Percentiles rank a stretch among this genome's conserved stretches.
These are phyloP conservation scores for Glycine latifolia DNA, from an alignment of 306 rosid species.

Conservation along the genomic window DNA sequence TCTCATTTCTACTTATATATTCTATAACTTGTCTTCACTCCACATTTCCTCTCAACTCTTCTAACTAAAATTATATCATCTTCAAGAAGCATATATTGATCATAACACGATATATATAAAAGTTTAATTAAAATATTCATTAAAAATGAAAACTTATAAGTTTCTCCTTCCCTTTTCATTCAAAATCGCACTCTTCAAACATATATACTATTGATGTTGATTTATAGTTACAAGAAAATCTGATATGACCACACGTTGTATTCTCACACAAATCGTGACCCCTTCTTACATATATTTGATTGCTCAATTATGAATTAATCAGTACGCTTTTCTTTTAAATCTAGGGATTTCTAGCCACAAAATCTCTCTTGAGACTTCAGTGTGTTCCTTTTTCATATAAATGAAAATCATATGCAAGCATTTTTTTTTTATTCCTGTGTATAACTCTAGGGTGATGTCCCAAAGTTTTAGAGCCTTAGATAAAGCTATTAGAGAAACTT, in stretches of 20 bases:
- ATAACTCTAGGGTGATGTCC: too few relatives aligned
- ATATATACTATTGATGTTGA: too few relatives aligned
- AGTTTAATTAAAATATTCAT: too few relatives aligned
- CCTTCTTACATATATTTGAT: not conserved
- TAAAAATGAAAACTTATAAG: too few relatives aligned
- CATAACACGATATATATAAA: too few relatives aligned
- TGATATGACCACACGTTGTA: not conserved
- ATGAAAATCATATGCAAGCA: not conserved
- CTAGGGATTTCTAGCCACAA: not conserved
- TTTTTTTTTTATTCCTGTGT: not conserved
- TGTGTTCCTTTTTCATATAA: not conserved
- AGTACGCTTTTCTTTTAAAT: not conserved
- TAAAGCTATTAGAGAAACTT: not conserved
- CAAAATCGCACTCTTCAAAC: not conserved
- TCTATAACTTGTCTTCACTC: too few relatives aligned
- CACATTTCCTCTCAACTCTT: not conserved
- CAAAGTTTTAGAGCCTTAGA: too few relatives aligned
- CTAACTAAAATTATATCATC: not conserved
- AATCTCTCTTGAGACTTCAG: not conserved
- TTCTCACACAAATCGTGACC: not conserved
- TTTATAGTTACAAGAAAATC: not conserved
- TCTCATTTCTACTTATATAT: too few relatives aligned
- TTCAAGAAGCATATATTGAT: not conserved
- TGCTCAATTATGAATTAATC: not conserved
- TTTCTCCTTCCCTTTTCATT: not conserved